Evolutionary conservation across 176 grass and related monocot genomes (phyloP), one percentile per base, ranked within the genome.

Genomic region (Cocos nucifera): DNA sequence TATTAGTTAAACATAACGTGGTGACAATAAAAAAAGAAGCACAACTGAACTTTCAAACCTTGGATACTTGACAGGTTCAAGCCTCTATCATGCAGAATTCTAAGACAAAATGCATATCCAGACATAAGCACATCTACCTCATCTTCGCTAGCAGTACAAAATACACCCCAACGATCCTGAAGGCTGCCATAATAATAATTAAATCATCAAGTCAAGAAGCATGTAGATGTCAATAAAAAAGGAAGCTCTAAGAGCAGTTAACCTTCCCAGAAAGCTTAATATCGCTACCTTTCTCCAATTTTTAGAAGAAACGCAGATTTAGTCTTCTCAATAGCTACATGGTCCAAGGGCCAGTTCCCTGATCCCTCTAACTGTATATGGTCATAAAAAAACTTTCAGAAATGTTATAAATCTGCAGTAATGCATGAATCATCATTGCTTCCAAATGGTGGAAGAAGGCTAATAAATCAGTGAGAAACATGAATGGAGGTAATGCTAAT

Each of bases 331-430:
- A 98, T 85, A 23, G 87, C 84, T 61, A 88, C 53, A 61, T 53
- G 62, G 78, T 98, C 93, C 71, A 98, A 85, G 14, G 93, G 93
- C 88, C 88, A 98, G 35, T 92, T 92, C 69, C 84, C 84, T 73
- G 93, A 98, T 66, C 93, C 93, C 67, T 92, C 93, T 50, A 98
- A 70, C 87, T 92, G 74, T 67, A 58, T 62, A 61, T 82, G 53
- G 61, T 74, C 53, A 27, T 15, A 49, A 63, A 16, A 64, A 63
- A 66, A 57, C 16, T 15, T 15, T 39, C 0, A 14, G 16, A n/a
- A 50, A 18, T 19, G n/a, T 26, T 26, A 64, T 74, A 19, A 44
- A 44, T 12, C 35, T 44, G 35, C 35, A 44, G 35, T 44, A 12
- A 44, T 44, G 35, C 35, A 44, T 44, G 35, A 44, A 44, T 0